Base-by-base conservation (phyloP, 495 filamentous ascomycete species). In the Neurospora terricola region DNA sequence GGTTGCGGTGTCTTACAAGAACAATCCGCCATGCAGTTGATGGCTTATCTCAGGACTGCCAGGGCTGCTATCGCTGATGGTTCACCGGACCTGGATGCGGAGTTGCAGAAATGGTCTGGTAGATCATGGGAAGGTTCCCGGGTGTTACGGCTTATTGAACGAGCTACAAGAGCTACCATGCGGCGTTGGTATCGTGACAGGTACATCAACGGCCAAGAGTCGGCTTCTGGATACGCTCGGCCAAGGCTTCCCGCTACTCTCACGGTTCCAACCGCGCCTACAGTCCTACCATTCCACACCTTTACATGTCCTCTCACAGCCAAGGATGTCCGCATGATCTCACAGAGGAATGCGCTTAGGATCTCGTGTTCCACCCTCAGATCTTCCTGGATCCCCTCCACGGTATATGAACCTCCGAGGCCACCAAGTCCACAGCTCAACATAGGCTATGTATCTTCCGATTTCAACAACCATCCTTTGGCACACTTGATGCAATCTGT, bases 401-500 rank as follows among this genome's bases (percentile, higher is more conserved):
- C 89, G 5, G 92, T 98, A 3, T 98, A 92, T 77, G 87, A 89
- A 14, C 96, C 96, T 7, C 96, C 96, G 0, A 79, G 87, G 5
- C 95, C 96, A 9, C 96, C 96, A 12, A 86, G 84, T 38, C 94
- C 96, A 0, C 88, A 91, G 73, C 89, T 99, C 43, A 93, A 92
- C 75, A 90, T 99, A 71, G 96, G 96, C 66, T 99, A 99, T 79
- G 90, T 99, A 38, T 98, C 96, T 2, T 98, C 95, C 0, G 96
- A 99, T 80, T 99, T 99, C 82, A 99, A 99, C 79, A 99, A 99
- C 79, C 96, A 99, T 78, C 96, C 96, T 39, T 86, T 99, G 48
- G 96, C 96, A 6, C 94, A 98, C 83, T 81, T 98, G 75, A 99
- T 99, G 96, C 96, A 99, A 81, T 98, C 96, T 5, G 96, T 98